Base-by-base conservation (phyloP, 306 rosid species). In the Prunus davidiana region DNA sequence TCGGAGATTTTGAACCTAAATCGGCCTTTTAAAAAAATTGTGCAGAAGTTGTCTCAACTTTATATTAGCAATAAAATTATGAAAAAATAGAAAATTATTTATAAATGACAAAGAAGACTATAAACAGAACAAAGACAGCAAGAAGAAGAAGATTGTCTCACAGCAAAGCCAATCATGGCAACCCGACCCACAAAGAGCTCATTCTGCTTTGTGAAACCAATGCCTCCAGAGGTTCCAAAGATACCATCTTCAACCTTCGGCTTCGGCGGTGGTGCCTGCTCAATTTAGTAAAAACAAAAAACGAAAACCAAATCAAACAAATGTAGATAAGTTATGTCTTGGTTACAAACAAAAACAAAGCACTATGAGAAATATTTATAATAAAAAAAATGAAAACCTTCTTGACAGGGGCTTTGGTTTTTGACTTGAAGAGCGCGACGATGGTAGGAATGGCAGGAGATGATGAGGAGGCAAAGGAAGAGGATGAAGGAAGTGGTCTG, bases 131-230 rank as follows among this genome's bases (percentile, higher is more conserved):
- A 54, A 19, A 58, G 20, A 15, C 13, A 22, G 22, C 8, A 18
- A 9, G 20, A 67, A 19, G 70, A 34, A 41, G 15, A 3, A 50
- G 49, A n/a, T 2, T 52, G 34, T 57, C 97, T 95, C 64, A 92
- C 99, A 0, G 99, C 99, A 77, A 95, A 95, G 62, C 99, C 99
- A 49, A 95, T 55, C 99, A 95, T 95, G 47, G 98, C 98, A 81
- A 84, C 97, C 64, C 98, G 99, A 71, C 99, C 97, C 22, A 95
- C 99, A 28, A 95, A 95, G 71, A 95, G 98, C 84, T 95, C 99
- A 56, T 95, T 95, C 89, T 90, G 88, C 90, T 95, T 95, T 0
- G 99, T 95, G 76, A 95, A 95, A 41, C 97, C 99, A 86, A 95
- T 87, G 49, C 99, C 99, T 19, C 99, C 99, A 1, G 99, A 95